Evolutionary conservation across 1,284 basidiomycete species (phyloP).

Genomic region (Tetrapyrgos nigripes): DNA sequence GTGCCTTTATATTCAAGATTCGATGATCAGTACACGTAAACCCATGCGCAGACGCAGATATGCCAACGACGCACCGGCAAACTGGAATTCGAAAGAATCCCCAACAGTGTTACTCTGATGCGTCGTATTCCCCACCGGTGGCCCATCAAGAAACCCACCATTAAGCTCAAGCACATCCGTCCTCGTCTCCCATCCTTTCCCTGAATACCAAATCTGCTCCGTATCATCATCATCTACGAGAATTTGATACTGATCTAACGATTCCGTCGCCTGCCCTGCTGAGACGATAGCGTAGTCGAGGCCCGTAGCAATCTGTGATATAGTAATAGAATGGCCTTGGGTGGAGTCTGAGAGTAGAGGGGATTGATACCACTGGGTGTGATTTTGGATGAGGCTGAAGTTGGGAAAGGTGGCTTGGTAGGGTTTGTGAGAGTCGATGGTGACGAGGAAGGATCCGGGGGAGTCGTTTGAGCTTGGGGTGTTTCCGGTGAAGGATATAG

Average conservation of each 20-base stretch:
- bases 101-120: constrained; percentile 1
- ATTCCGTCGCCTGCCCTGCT: neutral
- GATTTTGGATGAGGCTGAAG: neutral
- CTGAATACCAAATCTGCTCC: neutral
- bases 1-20: neutral
- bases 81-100: neutral
- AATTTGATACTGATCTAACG: neutral
- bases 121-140: constrained; percentile 7
- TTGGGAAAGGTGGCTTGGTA: neutral
- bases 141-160: neutral
- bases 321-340: constrained; percentile 1
- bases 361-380: constrained; percentile 8
- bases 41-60: no score
- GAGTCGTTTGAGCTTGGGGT: neutral
- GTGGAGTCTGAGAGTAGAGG: neutral
- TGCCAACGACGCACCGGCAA: constrained; percentile 6
- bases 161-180: neutral
- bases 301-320: neutral
- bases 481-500: constrained; percentile 3
- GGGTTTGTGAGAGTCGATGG: constrained; percentile 1
- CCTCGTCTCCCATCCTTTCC: neutral
- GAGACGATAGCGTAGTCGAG: constrained; percentile 7
- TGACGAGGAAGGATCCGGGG: neutral
- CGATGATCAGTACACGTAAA: neutral
- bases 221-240: constrained; percentile 1